Evolutionary conservation across 1,284 basidiomycete species (phyloP).

Genomic region (Sanguinoderma infundibulare): DNA sequence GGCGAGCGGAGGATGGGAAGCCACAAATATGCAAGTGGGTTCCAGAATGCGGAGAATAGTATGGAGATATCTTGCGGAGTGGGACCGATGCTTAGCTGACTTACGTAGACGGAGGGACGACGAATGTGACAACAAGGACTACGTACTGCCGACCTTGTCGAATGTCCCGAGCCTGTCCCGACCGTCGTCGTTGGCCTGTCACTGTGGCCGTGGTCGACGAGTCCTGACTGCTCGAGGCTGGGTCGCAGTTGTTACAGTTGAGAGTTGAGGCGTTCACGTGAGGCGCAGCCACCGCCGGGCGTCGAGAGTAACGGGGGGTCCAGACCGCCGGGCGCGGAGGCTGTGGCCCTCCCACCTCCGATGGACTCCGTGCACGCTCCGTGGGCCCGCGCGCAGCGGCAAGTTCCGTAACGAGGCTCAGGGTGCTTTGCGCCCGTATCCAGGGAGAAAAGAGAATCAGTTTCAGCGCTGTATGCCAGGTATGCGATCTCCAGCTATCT

Average conservation of each 20-base stretch:
- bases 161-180: too few relatives aligned
- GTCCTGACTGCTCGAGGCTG: too few relatives aligned
- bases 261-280: too few relatives aligned
- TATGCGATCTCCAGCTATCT: too few relatives aligned
- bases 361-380: not conserved
- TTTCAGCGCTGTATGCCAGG: not conserved
- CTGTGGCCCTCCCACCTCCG: not conserved
- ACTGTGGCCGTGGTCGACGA: too few relatives aligned
- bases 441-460: not conserved
- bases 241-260: too few relatives aligned
- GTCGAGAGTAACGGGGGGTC: not conserved
- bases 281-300: too few relatives aligned
- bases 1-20: too few relatives aligned
- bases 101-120: not conserved
- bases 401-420: conserved; percentile 1
- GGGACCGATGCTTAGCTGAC: too few relatives aligned
- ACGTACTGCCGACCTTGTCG: not conserved
- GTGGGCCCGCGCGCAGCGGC: conserved; percentile 2
- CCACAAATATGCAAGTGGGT: too few relatives aligned
- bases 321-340: not conserved
- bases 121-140: not conserved
- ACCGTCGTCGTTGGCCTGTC: not conserved
- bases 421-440: not conserved
- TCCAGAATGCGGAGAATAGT: too few relatives aligned
- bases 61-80: too few relatives aligned